Evolutionary conservation across 306 rosid species (phyloP), one percentile per base, ranked within the genome.

Genomic region (Castanea crenata): DNA sequence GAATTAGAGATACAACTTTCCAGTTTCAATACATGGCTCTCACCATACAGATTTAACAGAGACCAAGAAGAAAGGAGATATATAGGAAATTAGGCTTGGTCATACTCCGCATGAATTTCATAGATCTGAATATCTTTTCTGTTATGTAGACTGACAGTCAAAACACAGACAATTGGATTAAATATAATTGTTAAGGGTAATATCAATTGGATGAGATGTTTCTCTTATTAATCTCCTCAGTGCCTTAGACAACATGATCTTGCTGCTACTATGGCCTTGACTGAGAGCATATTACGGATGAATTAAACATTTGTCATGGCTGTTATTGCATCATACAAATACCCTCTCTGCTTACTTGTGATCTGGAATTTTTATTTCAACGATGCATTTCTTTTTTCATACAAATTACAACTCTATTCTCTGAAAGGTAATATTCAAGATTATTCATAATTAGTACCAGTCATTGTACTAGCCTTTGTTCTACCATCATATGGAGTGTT

Each of bases 1-100:
- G 61, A 89, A 86, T 41, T 87, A 80, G 74, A 25, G 6, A 15
- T 32, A 57, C 67, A 41, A 63, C 62, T 75, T 52, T 63, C 65
- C 57, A 38, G 65, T 63, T 63, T 63, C 69, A 63, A 18, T 27
- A 13, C 64, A 34, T 75, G 15, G 5, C n/a, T 14, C 16, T 13
- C 34, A 55, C 32, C 71, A 10, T 34, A 59, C n/a, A 4, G 3
- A n/a, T 52, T 55, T 67, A 18, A 27, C 18, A 38, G 14, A 19
- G 19, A 62, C 27, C 14, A 13, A 5, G 15, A 63, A 16, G 31
- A 64, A 68, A 55, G n/a, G 16, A 14, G 13, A 34, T 16, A 13
- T 70, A 46, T 49, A 49, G 54, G 46, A 7, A 8, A 38, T 38
- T 14, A 38, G 58, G 62, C 23, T 58, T 12, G 15, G 63, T 78